Evolutionary conservation across 2,329 filamentous ascomycete genomes (phyloP), one percentile per base, ranked within the genome.

Genomic region (Lecanicillium sp.): DNA sequence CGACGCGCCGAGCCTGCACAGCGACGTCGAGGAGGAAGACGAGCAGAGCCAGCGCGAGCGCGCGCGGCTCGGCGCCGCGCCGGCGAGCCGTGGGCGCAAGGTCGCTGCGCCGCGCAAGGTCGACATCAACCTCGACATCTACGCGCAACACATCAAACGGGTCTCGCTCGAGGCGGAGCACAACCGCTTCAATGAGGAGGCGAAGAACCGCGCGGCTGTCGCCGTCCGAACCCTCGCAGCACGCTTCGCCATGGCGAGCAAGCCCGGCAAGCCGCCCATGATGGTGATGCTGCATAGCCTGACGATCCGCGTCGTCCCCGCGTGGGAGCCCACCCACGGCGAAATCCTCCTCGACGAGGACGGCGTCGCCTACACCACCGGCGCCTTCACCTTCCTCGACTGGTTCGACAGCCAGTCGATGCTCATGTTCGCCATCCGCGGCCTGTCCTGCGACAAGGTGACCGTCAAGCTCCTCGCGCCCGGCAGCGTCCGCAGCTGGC

Each of bases 81-180:
- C 14, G 27, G 24, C 23, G 15, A n/a, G 10, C 32, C 32, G 8
- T 12, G 14, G 15, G 47, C 11, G 9, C 12, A 11, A 5, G 24
- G 15, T 29, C 14, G 4, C 12, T 4, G 15, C 42, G 20, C 15
- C 38, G 7, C n/a, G 19, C 3, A 11, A 53, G 10, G 26, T 49
- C 2, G 54, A 53, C 43, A 65, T 72, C 20, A 58, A 66, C 46
- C 48, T 64, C 3, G 46, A 51, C 10, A 65, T 65, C 33, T 69
- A 70, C 49, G 62, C 64, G 7, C 57, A 61, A 15, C 55, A 70
- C 17, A 62, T 77, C 29, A 67, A 72, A 2, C 59, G 63, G 38
- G 55, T 76, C 43, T 59, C 59, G 44, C 60, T 78, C 33, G 63
- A 69, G 32, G 64, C 75, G 1, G 68, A 75, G 44, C 54, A 59